These are phyloP conservation scores for Trametes coccinea DNA, from an alignment of 768 basidiomycete genomes.

Conservation along the genomic window DNA sequence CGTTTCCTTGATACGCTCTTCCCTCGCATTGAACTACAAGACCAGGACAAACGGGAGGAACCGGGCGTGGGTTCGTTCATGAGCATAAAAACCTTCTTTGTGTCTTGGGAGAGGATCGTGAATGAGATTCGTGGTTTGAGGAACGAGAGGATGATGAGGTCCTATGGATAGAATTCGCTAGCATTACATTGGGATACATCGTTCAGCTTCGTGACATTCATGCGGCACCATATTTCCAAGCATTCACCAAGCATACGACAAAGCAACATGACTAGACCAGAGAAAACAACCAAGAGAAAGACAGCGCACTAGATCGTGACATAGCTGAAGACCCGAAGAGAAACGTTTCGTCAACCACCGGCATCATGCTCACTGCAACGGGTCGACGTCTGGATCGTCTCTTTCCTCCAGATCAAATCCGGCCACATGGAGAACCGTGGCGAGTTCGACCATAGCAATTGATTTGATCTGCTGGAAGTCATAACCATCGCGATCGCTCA, in stretches of 20 bases:
- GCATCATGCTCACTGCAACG: not conserved
- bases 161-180: not conserved
- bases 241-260: too few relatives aligned
- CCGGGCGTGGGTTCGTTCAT: not conserved
- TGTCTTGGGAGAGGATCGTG: not conserved
- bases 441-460: conserved; percentile 89
- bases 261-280: too few relatives aligned
- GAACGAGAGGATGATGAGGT: not conserved
- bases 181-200: too few relatives aligned
- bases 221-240: too few relatives aligned
- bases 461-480: conserved; percentile 79
- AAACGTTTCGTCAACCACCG: not conserved
- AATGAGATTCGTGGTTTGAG: not conserved
- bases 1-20: conserved; percentile 13
- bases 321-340: not conserved
- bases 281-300: too few relatives aligned
- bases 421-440: conserved; percentile 69
- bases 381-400: not conserved
- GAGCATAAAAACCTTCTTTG: not conserved
- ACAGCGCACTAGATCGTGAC: too few relatives aligned
- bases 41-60: not conserved
- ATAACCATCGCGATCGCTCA: conserved; percentile 77
- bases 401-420: conserved; percentile 46
- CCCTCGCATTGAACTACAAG: conserved; percentile 7
- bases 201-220: too few relatives aligned